Percentiles rank a stretch among this genome's conserved stretches.
These are phyloP conservation scores for Amorphotheca resinae DNA, from an alignment of 495 filamentous ascomycete genomes.

Conservation along the genomic window DNA sequence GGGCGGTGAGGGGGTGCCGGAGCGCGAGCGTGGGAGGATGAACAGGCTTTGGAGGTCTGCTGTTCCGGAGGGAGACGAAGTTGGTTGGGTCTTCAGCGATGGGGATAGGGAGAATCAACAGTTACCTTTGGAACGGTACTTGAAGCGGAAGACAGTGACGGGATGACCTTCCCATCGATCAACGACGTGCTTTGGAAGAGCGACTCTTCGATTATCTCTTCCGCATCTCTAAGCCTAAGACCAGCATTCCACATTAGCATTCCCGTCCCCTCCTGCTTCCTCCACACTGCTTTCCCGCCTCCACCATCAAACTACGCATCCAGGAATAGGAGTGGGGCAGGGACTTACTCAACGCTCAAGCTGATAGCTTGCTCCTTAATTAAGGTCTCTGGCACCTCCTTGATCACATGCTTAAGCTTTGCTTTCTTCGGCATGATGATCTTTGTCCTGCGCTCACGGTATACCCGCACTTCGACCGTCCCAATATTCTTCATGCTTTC, in stretches of 20 bases:
- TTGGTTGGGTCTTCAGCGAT: not conserved
- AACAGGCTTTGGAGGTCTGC: not conserved
- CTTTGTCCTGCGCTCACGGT: not conserved
- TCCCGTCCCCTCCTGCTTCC: not conserved
- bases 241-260: not conserved
- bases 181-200: not conserved
- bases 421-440: not conserved
- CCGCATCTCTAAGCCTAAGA: not conserved
- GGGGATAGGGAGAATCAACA: not conserved
- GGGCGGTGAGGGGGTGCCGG: not conserved
- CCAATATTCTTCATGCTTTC: not conserved
- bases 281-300: not conserved
- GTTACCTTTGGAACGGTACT: constrained; percentile 5
- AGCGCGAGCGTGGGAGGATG: not conserved
- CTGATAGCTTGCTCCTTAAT: constrained; percentile 6
- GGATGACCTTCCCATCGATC: constrained; percentile 7
- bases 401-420: not conserved
- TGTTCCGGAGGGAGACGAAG: not conserved
- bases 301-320: not conserved
- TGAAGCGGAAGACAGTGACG: constrained; percentile 6
- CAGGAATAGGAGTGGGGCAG: not conserved
- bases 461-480: not conserved
- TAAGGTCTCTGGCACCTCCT: constrained; percentile 1
- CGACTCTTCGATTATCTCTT: not conserved
- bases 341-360: not conserved